Evolutionary conservation across 116 monocot species (phyloP), one percentile per base, ranked within the genome.

Genomic region (Iris pallida): DNA sequence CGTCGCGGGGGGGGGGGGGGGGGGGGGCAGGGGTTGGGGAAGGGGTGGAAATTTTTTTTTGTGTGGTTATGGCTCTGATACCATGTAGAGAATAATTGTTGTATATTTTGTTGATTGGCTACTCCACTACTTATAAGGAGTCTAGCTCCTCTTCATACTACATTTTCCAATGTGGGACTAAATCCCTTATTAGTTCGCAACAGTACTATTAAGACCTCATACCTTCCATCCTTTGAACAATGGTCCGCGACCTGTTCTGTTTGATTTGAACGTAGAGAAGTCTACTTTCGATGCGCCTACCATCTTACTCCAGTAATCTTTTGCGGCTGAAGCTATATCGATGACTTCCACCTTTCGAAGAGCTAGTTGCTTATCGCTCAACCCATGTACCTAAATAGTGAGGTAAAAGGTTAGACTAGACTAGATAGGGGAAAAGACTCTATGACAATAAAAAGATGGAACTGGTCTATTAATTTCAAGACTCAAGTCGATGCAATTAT

Each of bases 241-340:
- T 42, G 85, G 85, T 17, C 85, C 85, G 42, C 85, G 68, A 0
- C 68, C 68, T 12, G 81, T 81, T 65, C 20, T 63, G 46, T 77
- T 60, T 30, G 85, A 85, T 71, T 55, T 71, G 74, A 85, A 85
- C 20, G 30, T 67, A 7, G 71, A 66, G 42, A 81, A 75, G 15
- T 85, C 85, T 7, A 75, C 47, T 5, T 65, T 74, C 19, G 54
- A 20, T 46, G 68, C 58, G 15, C 77, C 71, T 18, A 81, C 59
- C 10, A 75, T 66, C 47, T 81, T 85, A 55, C 85, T 81, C 85
- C 85, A 85, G 63, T 85, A 85, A 58, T 85, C 81, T 56, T 62
- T 77, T 59, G 73, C 78, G 16, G 47, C 16, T 46, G 74, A 64
- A 56, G 77, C 52, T 70, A 85, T 85, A 53, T 85, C 85, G 16